phyloP scores from a whole-genome alignment of 2,329 filamentous ascomycete genomes.

The Phoma sp. region DNA sequence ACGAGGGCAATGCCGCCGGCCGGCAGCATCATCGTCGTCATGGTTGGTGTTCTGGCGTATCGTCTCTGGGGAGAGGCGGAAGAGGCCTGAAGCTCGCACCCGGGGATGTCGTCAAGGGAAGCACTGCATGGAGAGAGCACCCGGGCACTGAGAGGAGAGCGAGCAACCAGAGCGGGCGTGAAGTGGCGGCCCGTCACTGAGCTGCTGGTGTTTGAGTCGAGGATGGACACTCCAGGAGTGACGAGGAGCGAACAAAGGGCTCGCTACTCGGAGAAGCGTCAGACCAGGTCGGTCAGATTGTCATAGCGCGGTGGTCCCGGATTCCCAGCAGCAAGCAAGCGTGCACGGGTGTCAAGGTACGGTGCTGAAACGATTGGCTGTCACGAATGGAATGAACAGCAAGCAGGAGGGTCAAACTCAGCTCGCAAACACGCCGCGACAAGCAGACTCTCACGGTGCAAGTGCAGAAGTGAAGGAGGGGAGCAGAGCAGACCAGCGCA shows the following conservation, averaged over 20 bases:
- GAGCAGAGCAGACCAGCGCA: constrained; percentile 14
- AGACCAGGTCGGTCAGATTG: constrained; percentile 46
- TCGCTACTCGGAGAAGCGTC: constrained; percentile 40
- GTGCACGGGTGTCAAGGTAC: constrained; percentile 47
- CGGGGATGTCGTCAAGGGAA: constrained; percentile 41
- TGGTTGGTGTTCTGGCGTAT: constrained; percentile 26
- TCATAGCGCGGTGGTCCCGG: constrained; percentile 48
- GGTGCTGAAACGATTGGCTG: constrained; percentile 49
- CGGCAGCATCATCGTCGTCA: constrained; percentile 38
- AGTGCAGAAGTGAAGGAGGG: not conserved
- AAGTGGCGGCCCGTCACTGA: constrained; percentile 32
- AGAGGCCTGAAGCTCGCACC: constrained; percentile 44
- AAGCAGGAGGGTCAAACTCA: constrained; percentile 10
- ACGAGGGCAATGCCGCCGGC: constrained; percentile 45
- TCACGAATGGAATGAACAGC: constrained; percentile 42
- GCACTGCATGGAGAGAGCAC: constrained; percentile 50
- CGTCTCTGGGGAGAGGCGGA: constrained; percentile 12
- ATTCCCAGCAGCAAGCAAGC: constrained; percentile 41
- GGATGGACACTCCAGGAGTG: constrained; percentile 34
- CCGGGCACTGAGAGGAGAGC: constrained; percentile 39
- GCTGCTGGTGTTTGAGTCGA: constrained; percentile 31
- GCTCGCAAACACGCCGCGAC: constrained; percentile 10
- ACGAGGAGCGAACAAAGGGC: constrained; percentile 43
- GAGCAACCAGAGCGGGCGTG: constrained; percentile 32
- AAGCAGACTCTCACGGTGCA: constrained; percentile 8